Evolutionary conservation across 1,284 basidiomycete genomes (phyloP).

Genomic region (Omphalotus olearius): DNA sequence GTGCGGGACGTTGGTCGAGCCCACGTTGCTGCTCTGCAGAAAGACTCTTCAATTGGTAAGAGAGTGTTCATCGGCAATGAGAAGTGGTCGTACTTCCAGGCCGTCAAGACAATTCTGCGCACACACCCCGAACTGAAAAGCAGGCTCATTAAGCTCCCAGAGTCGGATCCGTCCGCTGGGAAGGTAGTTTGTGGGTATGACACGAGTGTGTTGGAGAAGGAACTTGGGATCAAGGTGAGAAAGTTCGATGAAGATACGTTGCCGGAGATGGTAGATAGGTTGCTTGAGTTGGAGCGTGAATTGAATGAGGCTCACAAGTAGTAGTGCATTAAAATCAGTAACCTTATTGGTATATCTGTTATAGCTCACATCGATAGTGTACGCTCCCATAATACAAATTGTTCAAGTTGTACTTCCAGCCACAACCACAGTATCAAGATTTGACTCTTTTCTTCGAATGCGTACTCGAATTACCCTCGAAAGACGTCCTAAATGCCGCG

Average conservation of each 20-base stretch:
- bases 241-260: slow-evolving; percentile 8
- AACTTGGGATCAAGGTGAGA: neutral
- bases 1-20: slow-evolving; percentile 1
- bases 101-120: neutral
- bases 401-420: too few relatives aligned
- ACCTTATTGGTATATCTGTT: too few relatives aligned
- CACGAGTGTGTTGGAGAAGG: neutral
- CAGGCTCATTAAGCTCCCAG: neutral
- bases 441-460: too few relatives aligned
- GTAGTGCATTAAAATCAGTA: too few relatives aligned
- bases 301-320: neutral
- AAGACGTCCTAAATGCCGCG: too few relatives aligned
- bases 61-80: slow-evolving; percentile 3
- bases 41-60: neutral
- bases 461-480: too few relatives aligned
- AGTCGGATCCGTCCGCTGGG: neutral
- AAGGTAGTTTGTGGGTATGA: slow-evolving; percentile 2
- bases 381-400: too few relatives aligned
- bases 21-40: slow-evolving; percentile 6
- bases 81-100: neutral
- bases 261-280: slow-evolving; percentile 8
- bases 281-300: slow-evolving; percentile 9
- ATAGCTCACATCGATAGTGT: too few relatives aligned
- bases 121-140: neutral
- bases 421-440: too few relatives aligned